Percentiles rank a stretch among this genome's conserved stretches.
Conservation (phyloP, 441 rosid genomes). For the Erodium chrysanthum region DNA sequence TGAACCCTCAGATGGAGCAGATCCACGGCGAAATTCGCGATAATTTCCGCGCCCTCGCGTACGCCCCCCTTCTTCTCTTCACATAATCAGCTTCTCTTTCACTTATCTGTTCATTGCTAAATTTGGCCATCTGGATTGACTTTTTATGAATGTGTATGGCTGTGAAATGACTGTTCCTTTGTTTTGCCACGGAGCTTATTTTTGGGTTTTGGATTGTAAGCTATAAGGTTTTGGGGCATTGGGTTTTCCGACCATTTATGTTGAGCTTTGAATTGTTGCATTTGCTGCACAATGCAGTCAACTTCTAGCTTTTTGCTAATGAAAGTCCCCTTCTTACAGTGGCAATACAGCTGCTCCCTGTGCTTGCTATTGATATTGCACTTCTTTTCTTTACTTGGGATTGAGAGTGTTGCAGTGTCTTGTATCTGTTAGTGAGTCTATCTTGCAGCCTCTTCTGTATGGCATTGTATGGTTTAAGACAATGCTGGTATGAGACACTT, state of each 20-base stretch:
- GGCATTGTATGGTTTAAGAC: background rate
- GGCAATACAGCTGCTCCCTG: too few species aligned
- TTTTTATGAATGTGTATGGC: background rate
- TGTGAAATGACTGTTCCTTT: background rate
- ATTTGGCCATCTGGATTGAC: conserved; percentile 1
- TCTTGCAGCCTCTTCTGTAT: background rate
- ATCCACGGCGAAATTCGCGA: conserved; percentile 91
- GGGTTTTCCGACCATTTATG: too few species aligned
- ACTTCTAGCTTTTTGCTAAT: background rate
- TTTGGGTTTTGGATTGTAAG: too few species aligned
- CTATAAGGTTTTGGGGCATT: too few species aligned
- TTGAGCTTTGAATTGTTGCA: background rate
- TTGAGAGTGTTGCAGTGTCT: background rate
- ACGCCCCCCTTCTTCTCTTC: conserved; percentile 15
- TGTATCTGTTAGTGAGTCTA: background rate
- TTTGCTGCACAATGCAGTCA: background rate
- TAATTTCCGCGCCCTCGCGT: conserved; percentile 88
- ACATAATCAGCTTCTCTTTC: background rate
- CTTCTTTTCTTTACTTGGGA: background rate
- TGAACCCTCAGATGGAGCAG: conserved; percentile 89
- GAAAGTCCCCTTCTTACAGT: too few species aligned
- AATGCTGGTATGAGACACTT: background rate
- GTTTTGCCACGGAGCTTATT: too few species aligned
- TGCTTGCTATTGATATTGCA: background rate
- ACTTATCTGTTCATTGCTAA: background rate